Evolutionary conservation across 352 stramenopile species (phyloP).

Genomic region (Pythium folliculosum): DNA sequence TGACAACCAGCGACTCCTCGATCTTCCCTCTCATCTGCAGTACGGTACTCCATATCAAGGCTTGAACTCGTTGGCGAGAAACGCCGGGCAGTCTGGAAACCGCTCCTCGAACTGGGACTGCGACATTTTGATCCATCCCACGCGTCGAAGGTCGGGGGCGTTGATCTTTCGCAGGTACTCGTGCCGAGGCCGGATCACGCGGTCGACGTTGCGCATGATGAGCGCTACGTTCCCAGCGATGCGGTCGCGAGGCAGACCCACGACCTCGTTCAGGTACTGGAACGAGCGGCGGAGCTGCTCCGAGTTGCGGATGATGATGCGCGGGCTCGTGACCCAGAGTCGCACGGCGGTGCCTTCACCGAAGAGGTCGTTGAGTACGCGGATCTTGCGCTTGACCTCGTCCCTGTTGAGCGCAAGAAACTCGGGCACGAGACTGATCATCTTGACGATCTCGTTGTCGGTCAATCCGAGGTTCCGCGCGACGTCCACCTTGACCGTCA

Average conservation of each 20-base stretch:
- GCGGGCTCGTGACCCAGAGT: conserved; percentile 32
- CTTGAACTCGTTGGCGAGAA: conserved; percentile 7
- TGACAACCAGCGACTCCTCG: neutral
- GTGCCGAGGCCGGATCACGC: conserved; percentile 47
- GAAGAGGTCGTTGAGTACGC: conserved; percentile 43
- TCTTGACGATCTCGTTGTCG: conserved; percentile 32
- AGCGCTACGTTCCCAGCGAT: conserved; percentile 33
- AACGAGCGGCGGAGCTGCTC: conserved; percentile 41
- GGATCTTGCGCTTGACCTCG: conserved; percentile 46
- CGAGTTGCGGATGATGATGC: conserved; percentile 60
- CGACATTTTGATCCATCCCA: conserved; percentile 39
- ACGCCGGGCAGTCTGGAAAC: conserved; percentile 33
- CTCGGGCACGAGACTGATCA: conserved; percentile 45
- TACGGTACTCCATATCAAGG: neutral
- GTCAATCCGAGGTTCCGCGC: conserved; percentile 37
- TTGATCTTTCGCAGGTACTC: conserved; percentile 37
- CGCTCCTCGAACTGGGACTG: conserved; percentile 34
- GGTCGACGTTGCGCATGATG: conserved; percentile 45
- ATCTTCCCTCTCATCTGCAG: neutral
- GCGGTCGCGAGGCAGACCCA: conserved; percentile 38
- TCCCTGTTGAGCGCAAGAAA: conserved; percentile 37
- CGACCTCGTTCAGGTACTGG: conserved; percentile 35
- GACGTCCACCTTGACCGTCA: conserved; percentile 36
- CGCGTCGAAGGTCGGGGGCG: conserved; percentile 12
- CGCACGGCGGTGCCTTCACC: conserved; percentile 28